Evolutionary conservation across 2,329 filamentous ascomycete genomes (phyloP).

Genomic region (Xylariaceae sp.): DNA sequence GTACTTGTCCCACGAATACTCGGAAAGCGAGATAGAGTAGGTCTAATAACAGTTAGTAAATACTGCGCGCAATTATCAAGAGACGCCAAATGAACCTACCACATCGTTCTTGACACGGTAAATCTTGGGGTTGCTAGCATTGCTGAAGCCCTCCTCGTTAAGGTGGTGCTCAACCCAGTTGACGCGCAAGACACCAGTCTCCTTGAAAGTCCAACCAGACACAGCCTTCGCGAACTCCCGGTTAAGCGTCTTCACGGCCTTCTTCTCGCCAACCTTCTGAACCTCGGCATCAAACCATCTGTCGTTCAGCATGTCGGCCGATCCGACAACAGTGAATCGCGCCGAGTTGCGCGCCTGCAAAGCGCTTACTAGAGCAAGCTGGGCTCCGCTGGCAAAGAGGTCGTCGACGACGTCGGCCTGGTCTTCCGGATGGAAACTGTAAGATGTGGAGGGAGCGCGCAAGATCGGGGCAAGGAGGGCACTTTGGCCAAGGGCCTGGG

Average conservation of each 20-base stretch:
- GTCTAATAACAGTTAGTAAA: slow-evolving; percentile 46
- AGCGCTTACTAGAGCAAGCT: slow-evolving; percentile 78
- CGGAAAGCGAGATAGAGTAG: slow-evolving; percentile 83
- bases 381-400: slow-evolving; percentile 74
- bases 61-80: background rate
- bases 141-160: slow-evolving; percentile 47
- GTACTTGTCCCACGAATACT: slow-evolving; percentile 72
- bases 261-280: slow-evolving; percentile 48
- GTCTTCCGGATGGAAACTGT: slow-evolving; percentile 92
- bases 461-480: slow-evolving; percentile 76
- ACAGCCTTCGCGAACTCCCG: slow-evolving; percentile 78
- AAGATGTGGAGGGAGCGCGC: slow-evolving; percentile 76
- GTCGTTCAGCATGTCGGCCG: slow-evolving; percentile 81
- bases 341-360: slow-evolving; percentile 93
- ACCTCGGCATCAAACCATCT: slow-evolving; percentile 83
- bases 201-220: slow-evolving; percentile 94
- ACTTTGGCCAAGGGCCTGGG: slow-evolving; percentile 73
- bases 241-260: slow-evolving; percentile 64
- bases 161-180: slow-evolving; percentile 76
- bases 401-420: slow-evolving; percentile 69
- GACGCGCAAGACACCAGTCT: slow-evolving; percentile 82
- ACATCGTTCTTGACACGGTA: slow-evolving; percentile 97
- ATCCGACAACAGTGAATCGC: slow-evolving; percentile 78
- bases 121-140: slow-evolving; percentile 72
- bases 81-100: slow-evolving; percentile 51